Evolutionary conservation across 2,329 filamentous ascomycete species (phyloP), one percentile per base, ranked within the genome.

Genomic region (Botrytis galanthina): DNA sequence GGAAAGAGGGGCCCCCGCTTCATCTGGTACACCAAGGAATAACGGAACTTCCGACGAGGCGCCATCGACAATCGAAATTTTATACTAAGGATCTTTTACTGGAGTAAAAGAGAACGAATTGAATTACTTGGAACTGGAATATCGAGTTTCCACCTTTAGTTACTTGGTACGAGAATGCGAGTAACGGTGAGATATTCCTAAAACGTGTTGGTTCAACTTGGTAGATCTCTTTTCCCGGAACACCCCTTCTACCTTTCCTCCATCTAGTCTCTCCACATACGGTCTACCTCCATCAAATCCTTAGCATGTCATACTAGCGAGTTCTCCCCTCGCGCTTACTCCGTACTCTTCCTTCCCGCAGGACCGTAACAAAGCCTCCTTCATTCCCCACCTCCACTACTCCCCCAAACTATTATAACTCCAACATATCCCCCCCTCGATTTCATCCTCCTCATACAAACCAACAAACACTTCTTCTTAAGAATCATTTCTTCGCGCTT

Each of bases 1-100:
- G 32, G 39, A 68, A 22, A 67, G 48, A 57, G 66, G 64, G 48
- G 48, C 32, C 64, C 63, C 64, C 64, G 64, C 64, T 51, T 67
- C 46, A 29, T 32, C 63, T 66, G 20, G 44, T 1, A 66, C 44
- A 48, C 6, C 63, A 66, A 37, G 63, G 44, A 67, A 51, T 10
- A 18, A 54, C 64, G 64, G 46, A 54, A 54, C 64, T 39, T 67
- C 64, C 64, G 64, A 67, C 46, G 46, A 67, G 35, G 7, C 22
- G 20, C 63, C 44, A 67, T 51, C 32, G 63, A 67, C 44, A 35
- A 67, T 67, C 63, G 44, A 67, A 37, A 67, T 67, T 67, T 48
- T 37, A 51, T 67, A 51, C 32, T 37, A 37, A 48, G 44, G 44
- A 67, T 67, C 63, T 67, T 57, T 29, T 57, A 57, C 26, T 57